These are phyloP conservation scores for Suillus brevipes DNA, from an alignment of 768 basidiomycete genomes.

Conservation along the genomic window DNA sequence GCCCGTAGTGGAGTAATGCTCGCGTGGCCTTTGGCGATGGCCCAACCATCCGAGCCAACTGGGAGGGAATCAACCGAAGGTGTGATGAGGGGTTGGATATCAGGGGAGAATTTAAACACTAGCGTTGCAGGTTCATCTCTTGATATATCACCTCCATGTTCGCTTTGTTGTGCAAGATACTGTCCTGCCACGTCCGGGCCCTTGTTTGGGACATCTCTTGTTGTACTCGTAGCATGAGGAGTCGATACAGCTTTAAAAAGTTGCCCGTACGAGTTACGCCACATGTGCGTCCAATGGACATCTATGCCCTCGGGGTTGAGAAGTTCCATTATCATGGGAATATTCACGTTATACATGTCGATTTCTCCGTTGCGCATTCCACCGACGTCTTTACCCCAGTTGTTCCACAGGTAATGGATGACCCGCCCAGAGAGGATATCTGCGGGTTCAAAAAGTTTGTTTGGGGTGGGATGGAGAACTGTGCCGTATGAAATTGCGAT, in stretches of 20 bases:
- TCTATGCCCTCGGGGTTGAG: slow-evolving; percentile 59
- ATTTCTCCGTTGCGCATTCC: slow-evolving; percentile 64
- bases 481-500: slow-evolving; percentile 90
- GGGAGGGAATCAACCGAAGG: slow-evolving; percentile 63
- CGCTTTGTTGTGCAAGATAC: slow-evolving; percentile 15
- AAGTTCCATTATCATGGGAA: slow-evolving; percentile 75
- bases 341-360: slow-evolving; percentile 84
- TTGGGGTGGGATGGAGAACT: slow-evolving; percentile 67
- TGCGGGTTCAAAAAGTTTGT: slow-evolving; percentile 63
- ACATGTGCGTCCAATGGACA: slow-evolving; percentile 79
- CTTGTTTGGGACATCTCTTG: slow-evolving; percentile 34
- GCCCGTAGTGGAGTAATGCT: slow-evolving; percentile 81
- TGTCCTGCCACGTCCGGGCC: slow-evolving; percentile 44
- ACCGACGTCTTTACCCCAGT: slow-evolving; percentile 76
- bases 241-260: slow-evolving; percentile 60
- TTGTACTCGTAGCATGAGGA: slow-evolving; percentile 19
- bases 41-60: slow-evolving; percentile 82
- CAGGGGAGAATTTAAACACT: slow-evolving; percentile 74
- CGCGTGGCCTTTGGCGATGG: slow-evolving; percentile 64
- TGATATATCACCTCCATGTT: slow-evolving; percentile 8
- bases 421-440: slow-evolving; percentile 67
- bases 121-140: slow-evolving; percentile 39
- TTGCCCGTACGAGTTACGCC: slow-evolving; percentile 82
- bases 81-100: slow-evolving; percentile 65
- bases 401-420: slow-evolving; percentile 71